These are phyloP conservation scores for Pseudonitzschia pungens DNA, from an alignment of 108 stramenopile genomes.

Conservation along the genomic window DNA sequence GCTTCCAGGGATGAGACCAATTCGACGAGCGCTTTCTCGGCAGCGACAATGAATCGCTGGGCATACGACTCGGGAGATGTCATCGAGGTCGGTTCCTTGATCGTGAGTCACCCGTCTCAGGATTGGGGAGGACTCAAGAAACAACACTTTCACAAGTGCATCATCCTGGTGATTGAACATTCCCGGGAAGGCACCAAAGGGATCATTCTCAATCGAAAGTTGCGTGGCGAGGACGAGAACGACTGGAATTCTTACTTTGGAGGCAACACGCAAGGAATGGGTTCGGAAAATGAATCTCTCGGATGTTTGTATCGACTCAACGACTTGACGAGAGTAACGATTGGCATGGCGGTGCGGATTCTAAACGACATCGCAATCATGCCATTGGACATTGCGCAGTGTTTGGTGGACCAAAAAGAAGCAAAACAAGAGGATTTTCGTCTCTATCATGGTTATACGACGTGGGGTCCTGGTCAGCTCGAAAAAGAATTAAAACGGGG, in stretches of 20 bases:
- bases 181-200: constrained; percentile 61
- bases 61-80: constrained; percentile 79
- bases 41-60: constrained; percentile 30
- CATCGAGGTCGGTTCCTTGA: constrained; percentile 78
- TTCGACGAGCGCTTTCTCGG: background rate
- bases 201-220: constrained; percentile 65
- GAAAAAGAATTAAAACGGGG: constrained; percentile 71
- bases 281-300: constrained; percentile 52
- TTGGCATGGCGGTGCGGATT: constrained; percentile 13
- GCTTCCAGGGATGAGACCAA: background rate
- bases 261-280: constrained; percentile 64
- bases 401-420: constrained; percentile 20
- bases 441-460: constrained; percentile 42
- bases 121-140: constrained; percentile 77
- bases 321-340: constrained; percentile 13
- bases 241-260: constrained; percentile 74
- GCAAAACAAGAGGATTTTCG: constrained; percentile 29
- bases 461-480: constrained; percentile 64
- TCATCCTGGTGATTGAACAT: constrained; percentile 65
- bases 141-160: constrained; percentile 77
- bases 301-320: constrained; percentile 26
- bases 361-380: constrained; percentile 22
- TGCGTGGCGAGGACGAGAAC: constrained; percentile 18
- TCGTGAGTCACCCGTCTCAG: constrained; percentile 74
- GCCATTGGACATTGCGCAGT: constrained; percentile 18